These are phyloP conservation scores for Spiraea crenata DNA, from an alignment of 331 rosid genomes.

Conservation along the genomic window DNA sequence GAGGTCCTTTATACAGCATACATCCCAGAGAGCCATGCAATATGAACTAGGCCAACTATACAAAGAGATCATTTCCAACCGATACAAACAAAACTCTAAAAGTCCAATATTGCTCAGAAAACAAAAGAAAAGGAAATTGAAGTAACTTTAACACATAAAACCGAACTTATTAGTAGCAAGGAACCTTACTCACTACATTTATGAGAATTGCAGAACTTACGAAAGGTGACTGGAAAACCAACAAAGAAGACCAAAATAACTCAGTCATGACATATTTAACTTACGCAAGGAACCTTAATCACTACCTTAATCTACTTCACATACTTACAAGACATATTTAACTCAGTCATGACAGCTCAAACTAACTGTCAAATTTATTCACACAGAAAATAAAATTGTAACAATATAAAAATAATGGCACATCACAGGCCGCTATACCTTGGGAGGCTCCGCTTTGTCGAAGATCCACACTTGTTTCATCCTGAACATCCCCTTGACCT, in stretches of 20 bases:
- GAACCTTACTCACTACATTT: neutral
- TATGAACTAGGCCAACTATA: neutral
- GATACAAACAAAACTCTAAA: neutral
- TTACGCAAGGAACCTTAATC: too few relatives aligned
- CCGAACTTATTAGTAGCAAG: neutral
- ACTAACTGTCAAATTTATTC: neutral
- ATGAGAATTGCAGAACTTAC: neutral
- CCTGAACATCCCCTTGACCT: too few relatives aligned
- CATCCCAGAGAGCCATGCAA: neutral
- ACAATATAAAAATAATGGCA: neutral
- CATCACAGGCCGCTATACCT: too few relatives aligned
- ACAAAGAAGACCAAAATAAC: neutral
- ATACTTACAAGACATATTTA: neutral
- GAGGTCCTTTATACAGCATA: neutral
- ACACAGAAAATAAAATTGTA: neutral
- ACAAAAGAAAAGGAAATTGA: neutral
- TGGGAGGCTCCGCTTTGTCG: too few relatives aligned
- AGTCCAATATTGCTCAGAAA: neutral
- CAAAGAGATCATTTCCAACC: neutral
- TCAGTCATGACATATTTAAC: constrained; percentile 35
- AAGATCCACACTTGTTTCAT: too few relatives aligned
- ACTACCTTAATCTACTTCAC: neutral
- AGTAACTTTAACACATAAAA: neutral
- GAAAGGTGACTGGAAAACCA: neutral
- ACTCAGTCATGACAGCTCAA: neutral